Percentiles rank a stretch among this genome's conserved stretches.
These are phyloP conservation scores for Spirogloea muscicola DNA, from an alignment of 139 green algal species.

Conservation along the genomic window DNA sequence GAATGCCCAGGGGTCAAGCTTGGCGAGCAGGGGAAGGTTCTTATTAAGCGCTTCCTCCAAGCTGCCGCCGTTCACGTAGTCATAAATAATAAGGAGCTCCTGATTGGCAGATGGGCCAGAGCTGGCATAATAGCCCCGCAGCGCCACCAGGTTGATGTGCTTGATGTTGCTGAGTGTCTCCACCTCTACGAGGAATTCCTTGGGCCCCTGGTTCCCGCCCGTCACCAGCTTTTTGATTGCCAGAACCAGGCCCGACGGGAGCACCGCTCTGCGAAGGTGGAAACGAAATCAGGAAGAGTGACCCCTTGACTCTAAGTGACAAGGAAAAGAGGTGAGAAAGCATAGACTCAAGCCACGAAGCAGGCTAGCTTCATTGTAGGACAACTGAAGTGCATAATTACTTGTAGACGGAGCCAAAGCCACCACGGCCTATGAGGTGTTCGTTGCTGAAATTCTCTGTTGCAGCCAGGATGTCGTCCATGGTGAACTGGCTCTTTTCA, in stretches of 20 bases:
- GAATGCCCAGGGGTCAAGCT: too few species aligned
- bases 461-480: constrained; percentile 14
- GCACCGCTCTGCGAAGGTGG: constrained; percentile 4
- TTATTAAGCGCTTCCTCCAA: too few species aligned
- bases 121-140: too few species aligned
- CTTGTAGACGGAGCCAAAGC: constrained; percentile 35
- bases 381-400: too few species aligned
- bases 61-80: too few species aligned
- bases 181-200: constrained; percentile 7
- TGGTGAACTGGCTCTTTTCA: constrained; percentile 3
- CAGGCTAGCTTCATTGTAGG: too few species aligned
- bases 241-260: background rate
- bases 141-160: constrained; percentile 1
- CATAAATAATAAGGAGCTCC: background rate
- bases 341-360: too few species aligned
- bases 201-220: background rate
- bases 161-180: background rate
- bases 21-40: too few species aligned
- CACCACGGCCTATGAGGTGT: constrained; percentile 8
- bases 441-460: constrained; percentile 20
- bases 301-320: too few species aligned
- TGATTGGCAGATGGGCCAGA: background rate
- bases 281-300: too few species aligned
- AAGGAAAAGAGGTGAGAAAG: too few species aligned
- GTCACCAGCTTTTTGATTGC: background rate